These are phyloP conservation scores for Paxillus ammoniavirescens DNA, from an alignment of 768 basidiomycete species.

Conservation along the genomic window DNA sequence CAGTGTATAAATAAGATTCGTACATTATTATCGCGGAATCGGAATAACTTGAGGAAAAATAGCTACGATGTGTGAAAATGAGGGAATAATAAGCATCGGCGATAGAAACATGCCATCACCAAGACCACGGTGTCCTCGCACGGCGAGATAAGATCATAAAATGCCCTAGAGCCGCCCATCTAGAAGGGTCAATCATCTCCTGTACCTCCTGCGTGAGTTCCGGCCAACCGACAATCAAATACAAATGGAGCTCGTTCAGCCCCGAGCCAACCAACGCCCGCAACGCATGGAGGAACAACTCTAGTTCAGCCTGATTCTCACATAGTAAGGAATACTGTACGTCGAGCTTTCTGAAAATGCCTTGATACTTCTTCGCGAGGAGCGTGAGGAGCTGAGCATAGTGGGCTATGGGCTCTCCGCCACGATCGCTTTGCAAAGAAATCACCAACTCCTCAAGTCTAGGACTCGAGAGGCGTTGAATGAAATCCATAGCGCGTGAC, in stretches of 20 bases:
- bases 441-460: constrained; percentile 16
- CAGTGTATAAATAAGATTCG: too few species aligned
- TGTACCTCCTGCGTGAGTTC: constrained; percentile 18
- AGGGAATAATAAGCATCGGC: too few species aligned
- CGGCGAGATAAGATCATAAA: constrained; percentile 15
- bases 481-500: constrained; percentile 20
- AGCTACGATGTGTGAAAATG: too few species aligned
- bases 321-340: constrained; percentile 19
- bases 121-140: constrained; percentile 9
- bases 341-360: constrained; percentile 19
- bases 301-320: constrained; percentile 12
- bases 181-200: constrained; percentile 20
- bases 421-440: constrained; percentile 15
- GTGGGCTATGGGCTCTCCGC: constrained; percentile 4
- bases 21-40: too few species aligned
- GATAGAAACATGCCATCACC: constrained; percentile 3
- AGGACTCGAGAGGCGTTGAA: constrained; percentile 19
- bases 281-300: constrained; percentile 16
- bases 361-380: constrained; percentile 20
- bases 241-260: constrained; percentile 7
- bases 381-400: constrained; percentile 18
- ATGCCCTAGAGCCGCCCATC: constrained; percentile 12
- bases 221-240: constrained; percentile 17
- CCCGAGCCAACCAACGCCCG: constrained; percentile 15
- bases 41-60: too few species aligned